Conservation (phyloP, 371 early-diverging fungal genomes). For the Thermomucor indicae-seudaticae region DNA sequence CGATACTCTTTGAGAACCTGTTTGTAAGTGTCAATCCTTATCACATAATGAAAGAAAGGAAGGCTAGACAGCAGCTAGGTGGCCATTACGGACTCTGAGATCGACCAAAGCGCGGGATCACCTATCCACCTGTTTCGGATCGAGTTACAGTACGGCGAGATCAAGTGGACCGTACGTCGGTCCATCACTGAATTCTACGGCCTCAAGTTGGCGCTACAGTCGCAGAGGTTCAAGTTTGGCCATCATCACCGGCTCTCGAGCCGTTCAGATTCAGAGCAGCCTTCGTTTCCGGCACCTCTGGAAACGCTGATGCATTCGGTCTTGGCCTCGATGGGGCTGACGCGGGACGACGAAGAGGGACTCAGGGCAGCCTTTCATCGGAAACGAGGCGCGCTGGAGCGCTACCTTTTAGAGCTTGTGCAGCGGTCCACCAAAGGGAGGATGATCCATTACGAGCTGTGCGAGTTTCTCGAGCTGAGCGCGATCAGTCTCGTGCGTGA, state of each 20-base stretch:
- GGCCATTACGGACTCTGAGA: slow-evolving; percentile 38
- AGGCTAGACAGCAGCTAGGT: slow-evolving; percentile 6
- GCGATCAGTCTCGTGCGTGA: slow-evolving; percentile 65
- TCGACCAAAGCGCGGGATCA: slow-evolving; percentile 24
- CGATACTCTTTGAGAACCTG: slow-evolving; percentile 34
- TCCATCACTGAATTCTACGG: slow-evolving; percentile 65
- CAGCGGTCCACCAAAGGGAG: slow-evolving; percentile 47
- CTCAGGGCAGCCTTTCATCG: too few relatives aligned
- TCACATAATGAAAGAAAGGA: too few relatives aligned
- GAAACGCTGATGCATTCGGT: slow-evolving; percentile 32
- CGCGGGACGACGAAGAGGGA: slow-evolving; percentile 24
- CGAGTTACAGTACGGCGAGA: slow-evolving; percentile 75
- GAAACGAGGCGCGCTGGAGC: slow-evolving; percentile 59
- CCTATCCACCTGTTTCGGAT: slow-evolving; percentile 50
- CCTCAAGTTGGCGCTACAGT: slow-evolving; percentile 58
- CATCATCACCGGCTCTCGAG: neutral
- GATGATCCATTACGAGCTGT: slow-evolving; percentile 60
- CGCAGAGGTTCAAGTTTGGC: slow-evolving; percentile 24
- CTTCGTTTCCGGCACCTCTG: slow-evolving; percentile 39
- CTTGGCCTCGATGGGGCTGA: slow-evolving; percentile 27
- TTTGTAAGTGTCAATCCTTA: too few relatives aligned
- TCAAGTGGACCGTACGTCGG: slow-evolving; percentile 71
- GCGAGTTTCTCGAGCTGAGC: slow-evolving; percentile 76
- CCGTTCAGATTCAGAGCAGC: too few relatives aligned
- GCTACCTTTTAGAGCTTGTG: slow-evolving; percentile 58